These are phyloP conservation scores for Cubamyces sp. DNA, from an alignment of 768 basidiomycete species.

Conservation along the genomic window DNA sequence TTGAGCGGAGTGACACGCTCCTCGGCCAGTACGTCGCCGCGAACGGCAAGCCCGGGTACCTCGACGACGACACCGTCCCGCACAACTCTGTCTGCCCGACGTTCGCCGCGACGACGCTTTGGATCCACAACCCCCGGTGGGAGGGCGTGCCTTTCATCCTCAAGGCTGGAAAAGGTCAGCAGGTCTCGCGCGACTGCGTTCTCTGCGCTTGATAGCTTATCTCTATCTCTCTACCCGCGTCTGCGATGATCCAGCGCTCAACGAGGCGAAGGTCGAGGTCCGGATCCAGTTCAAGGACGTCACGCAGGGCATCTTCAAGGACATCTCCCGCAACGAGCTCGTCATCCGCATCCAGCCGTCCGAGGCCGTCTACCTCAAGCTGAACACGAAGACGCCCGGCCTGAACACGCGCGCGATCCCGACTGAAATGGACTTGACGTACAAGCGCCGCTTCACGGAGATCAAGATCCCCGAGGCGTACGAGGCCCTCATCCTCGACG, in stretches of 20 bases:
- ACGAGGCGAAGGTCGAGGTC: constrained; percentile 98
- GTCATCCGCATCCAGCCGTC: constrained; percentile 97
- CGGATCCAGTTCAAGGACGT: constrained; percentile 99
- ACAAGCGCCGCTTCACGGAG: constrained; percentile 93
- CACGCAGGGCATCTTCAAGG: constrained; percentile 94
- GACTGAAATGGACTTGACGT: constrained; percentile 97
- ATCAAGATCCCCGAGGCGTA: constrained; percentile 95
- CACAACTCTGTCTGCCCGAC: constrained; percentile 92
- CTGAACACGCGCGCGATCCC: constrained; percentile 88
- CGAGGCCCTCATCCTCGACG: constrained; percentile 93
- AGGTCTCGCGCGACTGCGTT: constrained; percentile 13
- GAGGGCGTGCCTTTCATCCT: constrained; percentile 99
- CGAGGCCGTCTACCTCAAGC: constrained; percentile 95
- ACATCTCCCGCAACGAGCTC: constrained; percentile 95
- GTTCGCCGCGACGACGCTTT: constrained; percentile 86
- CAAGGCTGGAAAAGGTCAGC: constrained; percentile 94
- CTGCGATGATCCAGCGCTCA: constrained; percentile 63
- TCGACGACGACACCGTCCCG: constrained; percentile 95
- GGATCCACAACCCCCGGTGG: constrained; percentile 96
- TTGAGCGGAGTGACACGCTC: constrained; percentile 76
- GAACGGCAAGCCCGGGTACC: constrained; percentile 97
- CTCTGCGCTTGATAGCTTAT: constrained; percentile 16
- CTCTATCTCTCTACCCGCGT: constrained; percentile 11
- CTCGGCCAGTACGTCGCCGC: constrained; percentile 93
- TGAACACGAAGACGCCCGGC: constrained; percentile 95